Evolutionary conservation across 73 alveolate species (phyloP).

Genomic region (Stentor coeruleus): DNA sequence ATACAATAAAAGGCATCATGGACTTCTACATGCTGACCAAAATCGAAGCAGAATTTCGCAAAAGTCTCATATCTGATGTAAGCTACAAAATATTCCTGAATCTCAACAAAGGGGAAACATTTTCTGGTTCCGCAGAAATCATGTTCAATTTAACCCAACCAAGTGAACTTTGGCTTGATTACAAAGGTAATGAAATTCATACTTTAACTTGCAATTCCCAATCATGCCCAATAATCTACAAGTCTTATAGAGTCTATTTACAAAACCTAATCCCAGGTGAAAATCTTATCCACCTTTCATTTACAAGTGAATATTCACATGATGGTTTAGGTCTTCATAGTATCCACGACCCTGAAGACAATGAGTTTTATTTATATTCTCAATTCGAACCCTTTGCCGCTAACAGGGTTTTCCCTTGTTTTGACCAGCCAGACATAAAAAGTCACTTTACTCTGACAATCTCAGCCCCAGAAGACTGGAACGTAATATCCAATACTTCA

Average conservation of each 20-base stretch:
- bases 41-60: constrained; percentile 46
- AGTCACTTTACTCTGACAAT: constrained; percentile 78
- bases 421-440: constrained; percentile 97
- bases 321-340: constrained; percentile 95
- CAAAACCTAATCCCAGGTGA: constrained; percentile 27
- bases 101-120: constrained; percentile 35
- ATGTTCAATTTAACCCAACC: constrained; percentile 28
- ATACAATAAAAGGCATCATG: no score
- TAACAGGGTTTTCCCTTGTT: constrained; percentile 96
- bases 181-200: constrained; percentile 55
- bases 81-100: constrained; percentile 41
- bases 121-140: constrained; percentile 36
- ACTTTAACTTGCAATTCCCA: constrained; percentile 49
- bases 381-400: constrained; percentile 95
- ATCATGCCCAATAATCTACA: constrained; percentile 34
- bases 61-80: constrained; percentile 39
- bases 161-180: constrained; percentile 55
- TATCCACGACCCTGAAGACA: constrained; percentile 88
- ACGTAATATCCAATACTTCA: constrained; percentile 81
- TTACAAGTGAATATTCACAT: constrained; percentile 55
- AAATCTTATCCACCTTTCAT: constrained; percentile 37
- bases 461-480: constrained; percentile 90
- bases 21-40: constrained; percentile 31
- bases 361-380: constrained; percentile 86
- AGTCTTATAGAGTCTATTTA: constrained; percentile 37